Evolutionary conservation across 176 grass and related monocot genomes (phyloP).

Genomic region (Echinochloa phyllopogon): DNA sequence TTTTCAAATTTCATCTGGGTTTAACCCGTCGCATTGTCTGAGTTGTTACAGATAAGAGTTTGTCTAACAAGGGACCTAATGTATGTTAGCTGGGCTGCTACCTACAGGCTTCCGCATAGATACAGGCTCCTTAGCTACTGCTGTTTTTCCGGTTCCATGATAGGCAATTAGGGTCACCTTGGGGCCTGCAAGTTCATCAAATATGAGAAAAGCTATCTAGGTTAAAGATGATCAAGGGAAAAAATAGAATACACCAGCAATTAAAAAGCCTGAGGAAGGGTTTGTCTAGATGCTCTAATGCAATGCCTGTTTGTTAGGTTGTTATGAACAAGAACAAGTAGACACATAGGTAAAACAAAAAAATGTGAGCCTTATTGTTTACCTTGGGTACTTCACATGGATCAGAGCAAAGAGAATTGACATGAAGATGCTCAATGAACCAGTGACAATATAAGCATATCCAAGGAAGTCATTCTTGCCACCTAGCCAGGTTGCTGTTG

Average conservation of each 20-base stretch:
- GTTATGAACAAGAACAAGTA: neutral
- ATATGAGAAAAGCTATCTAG: neutral
- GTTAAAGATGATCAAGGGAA: neutral
- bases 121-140: constrained; percentile 33
- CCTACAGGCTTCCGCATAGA: constrained; percentile 5
- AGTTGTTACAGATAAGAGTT: constrained; percentile 18
- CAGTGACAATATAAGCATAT: constrained; percentile 73
- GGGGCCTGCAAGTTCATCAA: constrained; percentile 63
- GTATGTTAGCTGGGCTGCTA: neutral
- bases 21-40: neutral
- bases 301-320: neutral
- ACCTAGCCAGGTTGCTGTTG: constrained; percentile 78
- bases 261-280: neutral
- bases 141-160: constrained; percentile 62
- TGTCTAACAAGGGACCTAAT: neutral
- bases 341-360: neutral
- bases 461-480: constrained; percentile 96
- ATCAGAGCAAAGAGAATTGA: constrained; percentile 84
- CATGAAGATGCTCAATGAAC: constrained; percentile 65
- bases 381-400: constrained; percentile 93
- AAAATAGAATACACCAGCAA: neutral
- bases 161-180: constrained; percentile 57
- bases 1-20: constrained; percentile 10
- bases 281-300: neutral
- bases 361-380: constrained; percentile 14